Conservation (phyloP, 2,329 filamentous ascomycete genomes). For the Albophoma yamanashiensis region DNA sequence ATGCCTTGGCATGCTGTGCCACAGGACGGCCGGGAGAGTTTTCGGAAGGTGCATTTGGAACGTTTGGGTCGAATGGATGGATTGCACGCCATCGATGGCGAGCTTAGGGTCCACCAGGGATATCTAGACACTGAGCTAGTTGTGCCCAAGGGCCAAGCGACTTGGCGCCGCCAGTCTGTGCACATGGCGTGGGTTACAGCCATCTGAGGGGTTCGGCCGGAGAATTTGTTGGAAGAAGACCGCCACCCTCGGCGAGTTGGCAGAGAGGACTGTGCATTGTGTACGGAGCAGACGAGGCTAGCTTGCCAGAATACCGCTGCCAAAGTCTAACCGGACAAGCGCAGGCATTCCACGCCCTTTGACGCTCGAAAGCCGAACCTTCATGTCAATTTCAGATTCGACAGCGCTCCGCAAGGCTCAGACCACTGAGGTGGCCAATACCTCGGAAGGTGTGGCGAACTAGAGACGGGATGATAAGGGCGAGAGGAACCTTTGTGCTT, state of each 20-base stretch:
- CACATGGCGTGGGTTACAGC: not conserved
- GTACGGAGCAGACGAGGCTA: not conserved
- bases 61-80: not conserved
- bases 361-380: not conserved
- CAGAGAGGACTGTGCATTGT: not conserved
- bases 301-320: not conserved
- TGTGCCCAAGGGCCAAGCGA: not conserved
- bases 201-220: too few relatives aligned
- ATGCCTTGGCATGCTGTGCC: not conserved
- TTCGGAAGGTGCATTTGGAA: not conserved
- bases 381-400: not conserved
- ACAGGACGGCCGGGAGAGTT: not conserved
- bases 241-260: not conserved
- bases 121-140: not conserved
- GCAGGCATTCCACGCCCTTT: not conserved
- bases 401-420: not conserved
- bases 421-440: not conserved
- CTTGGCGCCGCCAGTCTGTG: not conserved
- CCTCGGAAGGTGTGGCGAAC: not conserved
- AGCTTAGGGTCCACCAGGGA: not conserved
- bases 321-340: not conserved
- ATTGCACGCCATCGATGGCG: not conserved
- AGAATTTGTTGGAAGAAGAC: too few relatives aligned
- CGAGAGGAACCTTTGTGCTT: not conserved
- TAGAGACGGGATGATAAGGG: not conserved